Conservation (phyloP, 148 eudicot genomes). For the Euryodendron excelsum region DNA sequence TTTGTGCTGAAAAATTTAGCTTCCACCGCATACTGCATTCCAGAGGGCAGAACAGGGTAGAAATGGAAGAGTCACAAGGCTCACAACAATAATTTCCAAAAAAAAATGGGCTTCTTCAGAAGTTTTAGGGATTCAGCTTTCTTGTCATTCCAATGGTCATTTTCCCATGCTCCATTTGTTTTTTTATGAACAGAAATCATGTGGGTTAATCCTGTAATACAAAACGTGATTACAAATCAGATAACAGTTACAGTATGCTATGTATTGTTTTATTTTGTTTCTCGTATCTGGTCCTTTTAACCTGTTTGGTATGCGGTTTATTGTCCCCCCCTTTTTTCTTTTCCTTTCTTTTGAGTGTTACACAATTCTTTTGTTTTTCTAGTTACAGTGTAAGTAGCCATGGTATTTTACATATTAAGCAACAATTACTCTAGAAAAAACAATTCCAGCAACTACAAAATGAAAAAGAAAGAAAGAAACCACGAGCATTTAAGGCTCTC, state of each 20-base stretch:
- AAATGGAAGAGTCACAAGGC: neutral
- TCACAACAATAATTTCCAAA: neutral
- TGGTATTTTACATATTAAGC: neutral
- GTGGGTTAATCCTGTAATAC: neutral
- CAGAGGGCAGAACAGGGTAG: neutral
- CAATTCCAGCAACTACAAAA: neutral
- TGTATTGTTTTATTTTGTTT: neutral
- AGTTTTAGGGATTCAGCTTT: neutral
- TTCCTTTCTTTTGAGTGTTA: neutral
- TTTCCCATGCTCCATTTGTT: neutral
- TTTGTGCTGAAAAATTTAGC: neutral
- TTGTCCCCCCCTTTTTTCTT: too few relatives aligned
- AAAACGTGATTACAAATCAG: neutral
- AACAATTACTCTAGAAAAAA: neutral
- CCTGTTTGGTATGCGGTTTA: neutral
- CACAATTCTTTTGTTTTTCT: neutral
- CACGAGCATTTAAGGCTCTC: neutral
- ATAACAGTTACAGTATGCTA: neutral
- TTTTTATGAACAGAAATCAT: neutral
- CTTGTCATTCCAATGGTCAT: neutral
- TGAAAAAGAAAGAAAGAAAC: neutral
- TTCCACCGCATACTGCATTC: neutral
- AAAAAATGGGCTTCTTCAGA: neutral
- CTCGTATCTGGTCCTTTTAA: neutral
- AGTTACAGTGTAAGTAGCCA: neutral